Conservation (phyloP, 2,329 filamentous ascomycete species). For the Ophiostoma ips region DNA sequence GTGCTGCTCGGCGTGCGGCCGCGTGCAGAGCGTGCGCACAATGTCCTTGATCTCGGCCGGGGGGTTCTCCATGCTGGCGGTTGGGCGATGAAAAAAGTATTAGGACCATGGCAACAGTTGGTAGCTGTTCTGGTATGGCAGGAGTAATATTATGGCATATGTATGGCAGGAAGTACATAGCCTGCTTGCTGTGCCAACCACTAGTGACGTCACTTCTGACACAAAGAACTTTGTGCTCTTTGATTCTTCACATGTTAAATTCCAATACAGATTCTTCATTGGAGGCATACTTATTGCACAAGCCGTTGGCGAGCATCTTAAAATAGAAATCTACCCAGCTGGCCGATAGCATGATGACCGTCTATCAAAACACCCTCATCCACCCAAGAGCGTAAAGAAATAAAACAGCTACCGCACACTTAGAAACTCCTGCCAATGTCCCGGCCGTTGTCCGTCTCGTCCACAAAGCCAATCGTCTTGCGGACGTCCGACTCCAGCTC, state of each 20-base stretch:
- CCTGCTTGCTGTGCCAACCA: background rate
- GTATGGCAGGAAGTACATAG: too few species aligned
- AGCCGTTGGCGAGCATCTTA: too few species aligned
- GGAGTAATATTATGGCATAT: too few species aligned
- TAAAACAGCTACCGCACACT: background rate
- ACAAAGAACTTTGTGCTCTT: too few species aligned
- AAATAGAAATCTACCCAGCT: too few species aligned
- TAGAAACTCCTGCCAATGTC: conserved; percentile 6
- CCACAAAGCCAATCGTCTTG: background rate
- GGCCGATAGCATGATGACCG: too few species aligned
- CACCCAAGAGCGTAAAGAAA: too few species aligned
- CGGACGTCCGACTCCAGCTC: conserved; percentile 37
- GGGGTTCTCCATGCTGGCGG: background rate
- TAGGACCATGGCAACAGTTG: background rate
- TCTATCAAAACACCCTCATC: too few species aligned
- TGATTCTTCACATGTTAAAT: too few species aligned
- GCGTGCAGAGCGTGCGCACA: conserved; percentile 8
- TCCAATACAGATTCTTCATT: too few species aligned
- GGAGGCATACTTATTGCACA: too few species aligned
- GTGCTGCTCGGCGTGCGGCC: conserved; percentile 7
- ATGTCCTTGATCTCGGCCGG: conserved; percentile 7
- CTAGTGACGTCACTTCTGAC: background rate
- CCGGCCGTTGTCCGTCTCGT: background rate
- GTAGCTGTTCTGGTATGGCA: background rate
- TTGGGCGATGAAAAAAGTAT: background rate